Percentiles rank a stretch among this genome's conserved stretches.
phyloP scores from a whole-genome alignment of 176 grass and related monocot species.

The Triticum aestivum region IWGSC_CS_RefSeq_v2.1 NC_057800.1:601326897-601327396 shows the following conservation, averaged over 20 bases:
- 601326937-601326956: neutral
- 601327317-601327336: slow-evolving; percentile 10
- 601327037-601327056: neutral
- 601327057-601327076: neutral
- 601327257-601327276: neutral
- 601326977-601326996: slow-evolving; percentile 6
- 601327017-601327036: neutral
- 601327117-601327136: no score
- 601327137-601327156: no score
- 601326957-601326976: neutral
- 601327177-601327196: no score
- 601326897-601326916: neutral
- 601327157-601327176: no score
- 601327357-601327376: slow-evolving; percentile 22
- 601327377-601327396: slow-evolving; percentile 94
- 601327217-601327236: no score
- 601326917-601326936: neutral
- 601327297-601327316: neutral
- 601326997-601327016: neutral
- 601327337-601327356: neutral
- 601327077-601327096: neutral
- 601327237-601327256: no score
- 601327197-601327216: no score
- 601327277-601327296: neutral
- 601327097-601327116: neutral